Evolutionary conservation across 208 protist genomes (phyloP).

Genomic region (Acanthamoeba royreba): DNA sequence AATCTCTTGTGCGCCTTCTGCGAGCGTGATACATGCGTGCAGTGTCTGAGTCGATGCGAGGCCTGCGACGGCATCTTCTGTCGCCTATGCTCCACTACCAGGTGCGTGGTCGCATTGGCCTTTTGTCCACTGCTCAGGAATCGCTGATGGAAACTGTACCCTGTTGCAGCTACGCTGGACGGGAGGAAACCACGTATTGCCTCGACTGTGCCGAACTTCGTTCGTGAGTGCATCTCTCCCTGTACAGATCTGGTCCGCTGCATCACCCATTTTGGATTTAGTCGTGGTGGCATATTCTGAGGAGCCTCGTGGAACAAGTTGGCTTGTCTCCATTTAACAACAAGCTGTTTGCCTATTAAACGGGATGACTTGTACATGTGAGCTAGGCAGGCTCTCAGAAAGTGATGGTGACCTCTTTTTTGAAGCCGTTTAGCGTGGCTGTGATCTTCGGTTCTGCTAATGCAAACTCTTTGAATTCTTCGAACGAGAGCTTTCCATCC

Average conservation of each 20-base stretch:
- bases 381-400: too few relatives aligned
- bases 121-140: too few relatives aligned
- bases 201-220: background rate
- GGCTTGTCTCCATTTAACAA: too few relatives aligned
- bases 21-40: background rate
- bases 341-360: too few relatives aligned
- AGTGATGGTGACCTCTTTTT: constrained; percentile 68
- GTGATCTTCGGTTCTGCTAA: constrained; percentile 70
- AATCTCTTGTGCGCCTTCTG: background rate
- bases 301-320: too few relatives aligned
- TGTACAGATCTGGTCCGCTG: too few relatives aligned
- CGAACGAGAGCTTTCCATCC: constrained; percentile 67
- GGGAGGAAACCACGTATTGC: background rate
- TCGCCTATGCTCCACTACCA: background rate
- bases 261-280: too few relatives aligned
- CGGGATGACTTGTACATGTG: too few relatives aligned
- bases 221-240: too few relatives aligned
- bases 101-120: too few relatives aligned
- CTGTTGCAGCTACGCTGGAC: background rate
- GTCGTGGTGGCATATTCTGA: too few relatives aligned
- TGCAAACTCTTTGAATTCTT: constrained; percentile 70
- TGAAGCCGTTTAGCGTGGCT: constrained; percentile 65
- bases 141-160: too few relatives aligned
- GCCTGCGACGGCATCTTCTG: background rate
- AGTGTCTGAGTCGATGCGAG: background rate